Evolutionary conservation across 139 green algal genomes (phyloP).

Genomic region (Auxenochlorella pyrenoidosa): DNA sequence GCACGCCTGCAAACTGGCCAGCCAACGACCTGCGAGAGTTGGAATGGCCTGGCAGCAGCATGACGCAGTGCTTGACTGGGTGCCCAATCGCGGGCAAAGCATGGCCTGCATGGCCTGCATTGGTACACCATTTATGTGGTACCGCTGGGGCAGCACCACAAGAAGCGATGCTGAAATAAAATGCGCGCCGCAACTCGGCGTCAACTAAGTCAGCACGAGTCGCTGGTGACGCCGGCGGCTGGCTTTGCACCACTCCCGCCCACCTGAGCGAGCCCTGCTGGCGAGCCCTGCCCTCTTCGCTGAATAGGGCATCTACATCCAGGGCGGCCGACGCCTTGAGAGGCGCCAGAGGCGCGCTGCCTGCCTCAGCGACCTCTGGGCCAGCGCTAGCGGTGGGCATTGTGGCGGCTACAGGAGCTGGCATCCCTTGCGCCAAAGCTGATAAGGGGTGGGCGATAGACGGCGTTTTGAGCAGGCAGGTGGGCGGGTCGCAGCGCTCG

Average conservation of each 20-base stretch:
- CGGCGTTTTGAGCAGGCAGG: neutral
- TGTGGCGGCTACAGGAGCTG: neutral
- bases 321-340: neutral
- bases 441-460: neutral
- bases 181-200: no score
- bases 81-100: neutral
- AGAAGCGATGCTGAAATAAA: no score
- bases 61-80: neutral
- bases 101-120: neutral
- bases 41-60: neutral
- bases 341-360: neutral
- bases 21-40: conserved; percentile 20
- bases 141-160: no score
- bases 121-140: no score
- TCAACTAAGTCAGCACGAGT: neutral
- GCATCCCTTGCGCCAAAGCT: neutral
- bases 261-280: conserved; percentile 40
- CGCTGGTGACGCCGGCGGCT: neutral
- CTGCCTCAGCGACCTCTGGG: neutral
- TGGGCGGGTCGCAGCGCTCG: neutral
- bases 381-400: neutral
- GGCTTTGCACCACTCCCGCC: neutral
- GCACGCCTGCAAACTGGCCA: conserved; percentile 16
- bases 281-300: neutral
- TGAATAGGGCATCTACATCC: neutral